Base-by-base conservation (phyloP, 768 basidiomycete species). In the Kondoa subrosea region DNA sequence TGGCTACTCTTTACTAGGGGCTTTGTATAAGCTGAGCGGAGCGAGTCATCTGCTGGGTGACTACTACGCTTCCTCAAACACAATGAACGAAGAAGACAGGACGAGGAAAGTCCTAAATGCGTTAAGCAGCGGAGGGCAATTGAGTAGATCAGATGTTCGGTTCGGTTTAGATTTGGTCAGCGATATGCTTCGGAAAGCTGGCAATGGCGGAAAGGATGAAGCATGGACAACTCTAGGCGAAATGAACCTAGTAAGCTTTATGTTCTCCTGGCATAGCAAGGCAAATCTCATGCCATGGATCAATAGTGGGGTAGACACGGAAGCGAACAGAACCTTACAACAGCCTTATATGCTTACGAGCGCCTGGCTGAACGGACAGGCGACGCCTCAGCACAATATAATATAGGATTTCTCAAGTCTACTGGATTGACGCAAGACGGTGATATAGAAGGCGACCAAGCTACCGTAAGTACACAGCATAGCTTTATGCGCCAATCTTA, bases 371-470 rank as follows among this genome's bases (percentile, higher is more conserved):
- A 81, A 31, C 72, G 78, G 29, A 87, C 87, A 0, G 90, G 91
- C 27, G 88, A 91, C 72, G 85, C 90, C 1, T 83, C 89, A 1
- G 88, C 92, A 0, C 92, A 97, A 77, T 82, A 88, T 8, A 79
- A 85, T 69, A 78, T 93, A 15, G 91, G 84, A 0, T 95, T 96
- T 81, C 88, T 96, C 76, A 79, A 95, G 73, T 83, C 90, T 8
- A 87, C 90, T 73, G 76, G 72, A 83, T 14, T 50, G 3, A 68
- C 83, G 0, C 80, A 85, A 0, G 82, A 88, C 68, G 86, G 88
- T 76, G 85, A 85, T 12, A 78, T 76, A 4, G 66, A 73, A 33
- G 74, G 76, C 34, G 78, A 80, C 71, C 80, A 80, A 70, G 78
- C 77, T 17, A 77, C 77, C 71, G 79, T 79, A 31, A 50, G 77